Conservation (phyloP, 2,329 filamentous ascomycete genomes). For the Cryphonectria radicalis region DNA sequence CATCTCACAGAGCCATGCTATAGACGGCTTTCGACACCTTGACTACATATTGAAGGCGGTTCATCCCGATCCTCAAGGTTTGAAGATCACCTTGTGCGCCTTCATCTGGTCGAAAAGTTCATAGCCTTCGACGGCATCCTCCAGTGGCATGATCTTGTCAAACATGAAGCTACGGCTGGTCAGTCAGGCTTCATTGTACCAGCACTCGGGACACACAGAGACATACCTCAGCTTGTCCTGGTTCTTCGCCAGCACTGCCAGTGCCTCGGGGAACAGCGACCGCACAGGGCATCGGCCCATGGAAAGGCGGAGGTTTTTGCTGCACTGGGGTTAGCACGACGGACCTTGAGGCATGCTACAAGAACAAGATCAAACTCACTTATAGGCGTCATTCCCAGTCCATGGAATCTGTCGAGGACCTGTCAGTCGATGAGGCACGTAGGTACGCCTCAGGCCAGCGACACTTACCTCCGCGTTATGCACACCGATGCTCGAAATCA, state of each 20-base stretch:
- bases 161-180: slow-evolving; percentile 68
- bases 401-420: slow-evolving; percentile 62
- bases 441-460: no score
- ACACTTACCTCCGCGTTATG: slow-evolving; percentile 69
- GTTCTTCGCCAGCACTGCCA: slow-evolving; percentile 67
- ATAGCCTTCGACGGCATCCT: slow-evolving; percentile 69
- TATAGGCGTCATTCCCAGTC: slow-evolving; percentile 66
- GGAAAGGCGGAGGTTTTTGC: slow-evolving; percentile 73
- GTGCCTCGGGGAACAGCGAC: slow-evolving; percentile 68
- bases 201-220: slow-evolving; percentile 30
- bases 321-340: slow-evolving; percentile 39
- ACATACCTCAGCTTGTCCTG: slow-evolving; percentile 69
- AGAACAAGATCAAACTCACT: slow-evolving; percentile 41
- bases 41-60: neutral
- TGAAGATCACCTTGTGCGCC: slow-evolving; percentile 75
- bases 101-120: slow-evolving; percentile 74
- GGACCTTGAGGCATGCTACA: neutral
- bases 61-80: slow-evolving; percentile 43
- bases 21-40: neutral
- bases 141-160: slow-evolving; percentile 73
- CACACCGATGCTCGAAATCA: slow-evolving; percentile 76
- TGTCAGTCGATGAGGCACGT: slow-evolving; percentile 5
- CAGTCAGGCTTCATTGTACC: neutral
- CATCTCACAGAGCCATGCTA: neutral
- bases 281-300: slow-evolving; percentile 80